phyloP scores from a whole-genome alignment of 441 rosid species.

The Biscutella laevigata region DNA sequence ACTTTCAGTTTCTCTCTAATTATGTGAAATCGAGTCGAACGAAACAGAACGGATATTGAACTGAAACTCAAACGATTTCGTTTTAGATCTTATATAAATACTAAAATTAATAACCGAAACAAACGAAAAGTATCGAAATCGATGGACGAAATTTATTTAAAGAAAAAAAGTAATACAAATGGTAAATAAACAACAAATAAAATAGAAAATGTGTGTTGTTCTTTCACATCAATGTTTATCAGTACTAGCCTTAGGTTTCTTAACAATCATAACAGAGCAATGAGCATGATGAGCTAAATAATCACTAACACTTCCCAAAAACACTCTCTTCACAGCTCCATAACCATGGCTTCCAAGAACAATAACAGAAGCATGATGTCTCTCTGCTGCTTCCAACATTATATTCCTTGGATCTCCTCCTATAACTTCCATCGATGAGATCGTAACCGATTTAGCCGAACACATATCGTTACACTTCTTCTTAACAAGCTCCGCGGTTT shows the following conservation, averaged over 20 bases:
- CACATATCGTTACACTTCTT: conserved; percentile 30
- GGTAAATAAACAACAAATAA: too few relatives aligned
- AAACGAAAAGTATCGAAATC: too few relatives aligned
- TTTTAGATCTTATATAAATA: too few relatives aligned
- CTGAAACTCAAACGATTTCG: too few relatives aligned
- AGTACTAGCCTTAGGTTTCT: conserved; percentile 18
- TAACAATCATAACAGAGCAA: conserved; percentile 21
- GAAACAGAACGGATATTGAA: too few relatives aligned
- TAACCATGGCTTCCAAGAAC: conserved; percentile 49
- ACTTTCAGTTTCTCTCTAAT: too few relatives aligned
- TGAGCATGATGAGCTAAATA: conserved; percentile 24
- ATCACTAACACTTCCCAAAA: conserved; percentile 23
- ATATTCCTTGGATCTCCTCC: conserved; percentile 47
- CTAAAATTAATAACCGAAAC: too few relatives aligned
- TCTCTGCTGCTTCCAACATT: conserved; percentile 35
- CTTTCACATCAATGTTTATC: too few relatives aligned
- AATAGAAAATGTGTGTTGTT: too few relatives aligned
- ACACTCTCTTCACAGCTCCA: conserved; percentile 34
- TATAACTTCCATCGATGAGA: conserved; percentile 14
- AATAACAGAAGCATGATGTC: conserved; percentile 33
- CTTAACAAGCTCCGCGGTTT: conserved; percentile 18
- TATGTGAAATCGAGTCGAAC: too few relatives aligned
- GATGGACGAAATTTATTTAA: too few relatives aligned
- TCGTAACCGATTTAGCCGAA: conserved; percentile 26
- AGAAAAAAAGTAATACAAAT: too few relatives aligned